A percentile compares a stretch with the other conserved stretches of the same genome.
Evolutionary conservation across 768 basidiomycete genomes (phyloP).

Genomic region (Pleurotus citrinopileatus): DNA sequence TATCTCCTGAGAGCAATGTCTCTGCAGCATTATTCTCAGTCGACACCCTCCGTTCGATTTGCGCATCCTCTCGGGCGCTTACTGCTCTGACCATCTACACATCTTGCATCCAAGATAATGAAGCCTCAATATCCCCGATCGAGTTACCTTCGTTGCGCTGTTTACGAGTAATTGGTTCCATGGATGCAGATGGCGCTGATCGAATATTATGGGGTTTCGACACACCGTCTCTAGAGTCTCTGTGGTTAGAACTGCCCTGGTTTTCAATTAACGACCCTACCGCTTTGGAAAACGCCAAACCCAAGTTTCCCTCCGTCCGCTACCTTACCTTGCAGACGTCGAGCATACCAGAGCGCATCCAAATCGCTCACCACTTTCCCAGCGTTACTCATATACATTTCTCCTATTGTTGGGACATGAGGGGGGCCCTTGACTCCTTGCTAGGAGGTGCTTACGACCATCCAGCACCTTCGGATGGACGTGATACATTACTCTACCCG

Average conservation of each 20-base stretch:
- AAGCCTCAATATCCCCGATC: background rate
- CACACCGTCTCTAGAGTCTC: background rate
- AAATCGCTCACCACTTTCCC: background rate
- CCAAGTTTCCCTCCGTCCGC: background rate
- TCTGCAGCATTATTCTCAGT: background rate
- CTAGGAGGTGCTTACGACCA: background rate
- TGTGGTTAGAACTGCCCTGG: background rate
- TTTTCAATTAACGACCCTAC: background rate
- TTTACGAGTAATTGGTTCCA: background rate
- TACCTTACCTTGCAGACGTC: background rate
- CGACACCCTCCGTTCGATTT: background rate
- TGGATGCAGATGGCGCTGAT: background rate
- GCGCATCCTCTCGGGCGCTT: background rate
- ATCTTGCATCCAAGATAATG: background rate
- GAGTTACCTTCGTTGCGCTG: background rate
- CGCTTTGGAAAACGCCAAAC: background rate
- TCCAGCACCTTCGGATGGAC: background rate
- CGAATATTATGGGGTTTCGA: background rate
- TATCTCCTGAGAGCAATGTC: background rate
- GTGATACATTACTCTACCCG: background rate
- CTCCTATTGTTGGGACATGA: background rate
- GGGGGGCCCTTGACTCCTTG: background rate
- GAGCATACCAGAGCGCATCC: background rate
- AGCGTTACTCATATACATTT: background rate
- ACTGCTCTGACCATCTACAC: background rate